phyloP scores from a whole-genome alignment of 2,329 filamentous ascomycete genomes.

The Colletotrichum tabaci region DNA sequence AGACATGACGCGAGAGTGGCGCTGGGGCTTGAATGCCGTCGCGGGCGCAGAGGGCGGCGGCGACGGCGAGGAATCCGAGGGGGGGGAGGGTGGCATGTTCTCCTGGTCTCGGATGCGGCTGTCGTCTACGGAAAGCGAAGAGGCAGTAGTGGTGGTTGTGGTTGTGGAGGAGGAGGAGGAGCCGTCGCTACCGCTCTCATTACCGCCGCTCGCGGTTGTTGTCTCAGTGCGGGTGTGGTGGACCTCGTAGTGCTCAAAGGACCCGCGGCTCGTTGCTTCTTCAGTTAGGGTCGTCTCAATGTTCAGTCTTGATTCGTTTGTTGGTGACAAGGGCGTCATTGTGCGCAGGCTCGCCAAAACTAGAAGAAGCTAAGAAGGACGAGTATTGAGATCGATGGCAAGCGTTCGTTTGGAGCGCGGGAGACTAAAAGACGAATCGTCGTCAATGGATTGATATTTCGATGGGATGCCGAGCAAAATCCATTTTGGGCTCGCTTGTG shows the following conservation, averaged over 20 bases:
- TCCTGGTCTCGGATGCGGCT: conserved; percentile 58
- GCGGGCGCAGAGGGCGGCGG: conserved; percentile 35
- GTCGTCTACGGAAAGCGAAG: conserved; percentile 49
- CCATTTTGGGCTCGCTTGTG: conserved; percentile 42
- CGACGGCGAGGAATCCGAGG: conserved; percentile 40
- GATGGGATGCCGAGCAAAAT: conserved; percentile 30
- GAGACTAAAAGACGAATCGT: conserved; percentile 17
- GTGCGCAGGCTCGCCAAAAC: conserved; percentile 33
- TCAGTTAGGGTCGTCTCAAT: conserved; percentile 34
- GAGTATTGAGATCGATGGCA: conserved; percentile 5
- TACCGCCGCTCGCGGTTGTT: conserved; percentile 40
- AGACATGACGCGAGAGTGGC: conserved; percentile 70
- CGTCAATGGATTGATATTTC: conserved; percentile 41
- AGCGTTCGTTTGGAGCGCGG: conserved; percentile 16
- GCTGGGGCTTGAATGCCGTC: conserved; percentile 46
- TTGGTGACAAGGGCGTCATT: conserved; percentile 60
- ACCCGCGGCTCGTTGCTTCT: conserved; percentile 48
- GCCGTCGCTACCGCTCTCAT: conserved; percentile 41
- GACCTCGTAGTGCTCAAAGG: conserved; percentile 54
- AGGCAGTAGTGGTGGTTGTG: conserved; percentile 41
- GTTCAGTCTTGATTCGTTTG: conserved; percentile 57
- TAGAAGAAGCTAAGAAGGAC: conserved; percentile 1
- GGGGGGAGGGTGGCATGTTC: conserved; percentile 63
- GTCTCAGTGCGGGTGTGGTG: conserved; percentile 47
- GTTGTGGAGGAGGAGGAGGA: conserved; percentile 32